phyloP scores from a whole-genome alignment of 352 stramenopile species.

The Pythium aquatile region DNA sequence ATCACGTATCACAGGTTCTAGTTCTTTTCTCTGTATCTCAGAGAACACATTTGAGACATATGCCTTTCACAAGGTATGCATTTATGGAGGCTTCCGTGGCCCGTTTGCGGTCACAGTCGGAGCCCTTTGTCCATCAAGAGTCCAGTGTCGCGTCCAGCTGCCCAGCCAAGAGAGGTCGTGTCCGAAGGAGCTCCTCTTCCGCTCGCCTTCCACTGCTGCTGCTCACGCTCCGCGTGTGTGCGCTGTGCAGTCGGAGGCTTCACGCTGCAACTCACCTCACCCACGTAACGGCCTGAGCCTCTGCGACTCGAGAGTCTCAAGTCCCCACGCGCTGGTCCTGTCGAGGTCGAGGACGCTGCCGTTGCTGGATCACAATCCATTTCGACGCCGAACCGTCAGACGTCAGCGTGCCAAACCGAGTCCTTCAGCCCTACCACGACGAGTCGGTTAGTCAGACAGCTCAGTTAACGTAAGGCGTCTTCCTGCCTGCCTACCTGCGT shows the following conservation, averaged over 20 bases:
- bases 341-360: not conserved
- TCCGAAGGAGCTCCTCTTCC: not conserved
- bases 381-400: not conserved
- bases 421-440: not conserved
- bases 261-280: not conserved
- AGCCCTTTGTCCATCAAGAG: not conserved
- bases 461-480: not conserved
- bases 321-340: not conserved
- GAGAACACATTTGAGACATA: not conserved
- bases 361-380: not conserved
- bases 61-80: not conserved
- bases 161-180: not conserved
- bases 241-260: not conserved
- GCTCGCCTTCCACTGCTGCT: not conserved
- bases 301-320: not conserved
- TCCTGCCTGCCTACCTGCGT: too few relatives aligned
- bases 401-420: constrained; percentile 3
- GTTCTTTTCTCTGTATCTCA: too few relatives aligned
- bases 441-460: not conserved
- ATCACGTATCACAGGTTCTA: not conserved
- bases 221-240: constrained; percentile 6
- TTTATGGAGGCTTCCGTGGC: not conserved
- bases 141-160: constrained; percentile 5
- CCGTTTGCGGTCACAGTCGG: not conserved
- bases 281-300: not conserved